Percentiles rank a stretch among this genome's conserved stretches.
These are phyloP conservation scores for Colletotrichum spinosum DNA, from an alignment of 2,329 filamentous ascomycete genomes.

Conservation along the genomic window DNA sequence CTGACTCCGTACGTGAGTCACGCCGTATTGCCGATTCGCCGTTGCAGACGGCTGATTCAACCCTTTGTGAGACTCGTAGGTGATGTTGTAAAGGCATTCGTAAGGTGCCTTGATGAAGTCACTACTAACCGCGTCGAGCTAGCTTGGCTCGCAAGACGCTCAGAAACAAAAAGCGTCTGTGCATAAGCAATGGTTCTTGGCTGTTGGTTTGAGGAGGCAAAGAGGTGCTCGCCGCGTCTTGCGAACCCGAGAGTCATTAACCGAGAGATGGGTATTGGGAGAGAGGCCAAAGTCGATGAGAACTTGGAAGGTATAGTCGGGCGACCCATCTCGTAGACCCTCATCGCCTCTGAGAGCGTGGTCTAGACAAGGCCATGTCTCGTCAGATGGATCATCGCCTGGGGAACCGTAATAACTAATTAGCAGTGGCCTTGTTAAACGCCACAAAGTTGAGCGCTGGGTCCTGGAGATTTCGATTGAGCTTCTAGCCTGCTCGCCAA, in stretches of 20 bases:
- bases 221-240: background rate
- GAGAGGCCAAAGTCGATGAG: too few species aligned
- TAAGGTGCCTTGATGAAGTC: conserved; percentile 4
- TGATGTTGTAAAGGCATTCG: background rate
- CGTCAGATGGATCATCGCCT: background rate
- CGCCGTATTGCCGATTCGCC: conserved; percentile 27
- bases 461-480: conserved; percentile 11
- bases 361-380: background rate
- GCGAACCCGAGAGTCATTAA: too few species aligned
- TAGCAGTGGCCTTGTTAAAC: conserved; percentile 3
- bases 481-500: conserved; percentile 19
- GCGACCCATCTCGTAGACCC: too few species aligned
- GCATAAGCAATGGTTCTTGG: background rate
- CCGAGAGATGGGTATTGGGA: too few species aligned
- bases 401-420: conserved; percentile 4
- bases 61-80: too few species aligned
- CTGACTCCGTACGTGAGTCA: background rate
- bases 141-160: background rate
- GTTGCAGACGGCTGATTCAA: conserved; percentile 8
- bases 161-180: conserved; percentile 29
- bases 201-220: background rate
- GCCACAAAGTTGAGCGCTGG: conserved; percentile 1
- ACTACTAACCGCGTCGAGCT: conserved; percentile 4
- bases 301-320: too few species aligned
- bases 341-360: too few species aligned